Conservation (phyloP, 768 basidiomycete species). For the Russula sp. region DNA sequence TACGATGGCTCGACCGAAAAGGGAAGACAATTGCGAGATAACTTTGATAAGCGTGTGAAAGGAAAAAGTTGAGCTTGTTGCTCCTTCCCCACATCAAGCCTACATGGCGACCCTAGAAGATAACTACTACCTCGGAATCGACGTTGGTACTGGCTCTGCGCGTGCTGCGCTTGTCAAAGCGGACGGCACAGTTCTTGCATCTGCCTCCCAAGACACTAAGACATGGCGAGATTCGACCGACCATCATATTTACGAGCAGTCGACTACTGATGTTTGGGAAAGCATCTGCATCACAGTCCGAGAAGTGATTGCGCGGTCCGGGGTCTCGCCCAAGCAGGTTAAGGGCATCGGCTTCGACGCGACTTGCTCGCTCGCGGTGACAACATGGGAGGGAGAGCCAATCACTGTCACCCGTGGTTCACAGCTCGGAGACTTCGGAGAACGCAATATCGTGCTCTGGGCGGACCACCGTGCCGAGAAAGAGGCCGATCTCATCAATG, state of each 20-base stretch:
- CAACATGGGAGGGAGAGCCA: slow-evolving; percentile 68
- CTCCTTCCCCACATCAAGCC: not conserved
- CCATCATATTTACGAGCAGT: slow-evolving; percentile 96
- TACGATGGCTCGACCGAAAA: not conserved
- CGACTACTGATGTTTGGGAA: slow-evolving; percentile 83
- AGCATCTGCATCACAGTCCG: slow-evolving; percentile 60
- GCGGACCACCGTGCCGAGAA: slow-evolving; percentile 93
- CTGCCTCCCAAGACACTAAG: slow-evolving; percentile 74
- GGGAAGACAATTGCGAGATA: too few species aligned
- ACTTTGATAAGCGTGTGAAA: too few species aligned
- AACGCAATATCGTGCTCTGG: slow-evolving; percentile 91
- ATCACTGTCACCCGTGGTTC: slow-evolving; percentile 70
- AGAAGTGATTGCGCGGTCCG: slow-evolving; percentile 57
- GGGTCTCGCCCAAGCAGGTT: slow-evolving; percentile 56
- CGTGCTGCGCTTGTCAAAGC: slow-evolving; percentile 76
- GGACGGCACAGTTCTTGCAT: slow-evolving; percentile 69
- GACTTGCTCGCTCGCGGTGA: slow-evolving; percentile 92
- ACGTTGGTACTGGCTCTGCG: slow-evolving; percentile 93
- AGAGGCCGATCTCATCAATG: slow-evolving; percentile 89
- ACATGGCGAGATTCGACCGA: slow-evolving; percentile 84
- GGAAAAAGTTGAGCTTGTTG: not conserved
- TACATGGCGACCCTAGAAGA: slow-evolving; percentile 39
- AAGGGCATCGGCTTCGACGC: slow-evolving; percentile 94
- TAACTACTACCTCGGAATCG: slow-evolving; percentile 66
- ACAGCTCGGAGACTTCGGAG: slow-evolving; percentile 59